Evolutionary conservation across 2,329 filamentous ascomycete genomes (phyloP), one percentile per base, ranked within the genome.

Genomic region (Colletotrichum eleusines): DNA sequence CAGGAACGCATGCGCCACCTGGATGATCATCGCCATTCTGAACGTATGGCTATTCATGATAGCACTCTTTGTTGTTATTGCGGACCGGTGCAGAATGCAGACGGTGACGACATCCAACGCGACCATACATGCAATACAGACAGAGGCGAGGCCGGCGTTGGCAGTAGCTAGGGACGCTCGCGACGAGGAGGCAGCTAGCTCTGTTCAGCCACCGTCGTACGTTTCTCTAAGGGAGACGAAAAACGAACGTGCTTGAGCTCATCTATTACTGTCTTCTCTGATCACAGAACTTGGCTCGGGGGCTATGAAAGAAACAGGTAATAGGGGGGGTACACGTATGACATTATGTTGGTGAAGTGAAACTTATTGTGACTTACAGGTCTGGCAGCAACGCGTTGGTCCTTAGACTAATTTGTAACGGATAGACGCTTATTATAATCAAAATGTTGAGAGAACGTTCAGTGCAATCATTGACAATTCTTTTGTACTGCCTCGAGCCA

Each of bases 21-120:
- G 63, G 63, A 55, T 57, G 68, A 9, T 67, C 11, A 16, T 67
- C 16, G 67, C 57, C 12, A 3, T 55, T 3, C 8, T 33, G 20
- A 55, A 57, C 7, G 16, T 70, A 3, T 31, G 38, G 7, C n/a
- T 62, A 0, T 70, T 57, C 55, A 44, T 42, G 1, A 42, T 33
- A 20, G 63, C 40, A 3, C 23, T 70, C 18, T 26, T 61, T 26
- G 28, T 6, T 4, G 16, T 61, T 2, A 18, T 20, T 14, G 33
- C 16, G 2, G 38, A 11, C 16, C 33, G 33, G 16, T 20, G 8
- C n/a, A 8, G 12, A 4, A 16, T 18, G 4, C n/a, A 14, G 33
- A 20, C 4, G 1, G 7, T n/a, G 40, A 11, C 28, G 50, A 53
- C 28, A 5, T 53, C 16, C 28, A 12, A 31, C 11, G 40, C 38